Percentiles rank a stretch among this genome's conserved stretches.
Conservation (phyloP, 176 grass and related monocot genomes). For the Miscanthus lutarioriparius region DNA sequence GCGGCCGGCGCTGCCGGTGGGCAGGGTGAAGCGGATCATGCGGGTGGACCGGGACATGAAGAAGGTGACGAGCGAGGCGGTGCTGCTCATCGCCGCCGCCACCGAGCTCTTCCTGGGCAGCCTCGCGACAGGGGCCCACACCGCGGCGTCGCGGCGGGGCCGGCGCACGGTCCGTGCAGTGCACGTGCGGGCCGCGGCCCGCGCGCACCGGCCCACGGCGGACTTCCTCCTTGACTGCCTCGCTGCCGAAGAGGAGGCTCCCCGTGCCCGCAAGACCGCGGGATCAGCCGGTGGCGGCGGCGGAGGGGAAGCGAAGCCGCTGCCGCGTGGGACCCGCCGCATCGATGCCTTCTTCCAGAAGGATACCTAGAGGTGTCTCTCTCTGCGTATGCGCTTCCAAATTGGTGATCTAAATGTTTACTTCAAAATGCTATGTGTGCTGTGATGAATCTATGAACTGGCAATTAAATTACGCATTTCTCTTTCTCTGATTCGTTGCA, state of each 20-base stretch:
- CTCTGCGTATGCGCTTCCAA: not conserved
- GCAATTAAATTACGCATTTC: not conserved
- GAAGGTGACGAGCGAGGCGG: conserved; percentile 78
- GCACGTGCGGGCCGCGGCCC: conserved; percentile 60
- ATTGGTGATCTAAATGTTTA: conserved; percentile 8
- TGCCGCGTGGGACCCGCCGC: conserved; percentile 72
- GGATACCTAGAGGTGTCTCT: conserved; percentile 28
- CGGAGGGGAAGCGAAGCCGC: conserved; percentile 32
- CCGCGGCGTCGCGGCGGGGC: conserved; percentile 37
- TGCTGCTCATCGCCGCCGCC: conserved; percentile 66
- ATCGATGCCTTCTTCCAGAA: conserved; percentile 88
- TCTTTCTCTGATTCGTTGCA: not conserved
- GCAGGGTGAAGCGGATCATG: conserved; percentile 85
- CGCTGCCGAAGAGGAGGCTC: conserved; percentile 31
- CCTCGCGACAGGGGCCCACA: conserved; percentile 51
- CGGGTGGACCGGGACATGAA: conserved; percentile 79
- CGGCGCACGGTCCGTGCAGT: conserved; percentile 48
- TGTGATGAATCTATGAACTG: conserved; percentile 37
- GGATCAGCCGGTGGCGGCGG: not conserved
- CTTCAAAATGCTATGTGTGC: not conserved
- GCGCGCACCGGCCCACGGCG: conserved; percentile 62
- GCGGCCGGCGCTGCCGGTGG: conserved; percentile 53
- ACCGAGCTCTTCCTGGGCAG: conserved; percentile 76
- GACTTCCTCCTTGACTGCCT: conserved; percentile 90
- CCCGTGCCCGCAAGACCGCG: conserved; percentile 5